Conservation (phyloP, 2,329 filamentous ascomycete species). For the Cryoendolithus antarcticus region DNA sequence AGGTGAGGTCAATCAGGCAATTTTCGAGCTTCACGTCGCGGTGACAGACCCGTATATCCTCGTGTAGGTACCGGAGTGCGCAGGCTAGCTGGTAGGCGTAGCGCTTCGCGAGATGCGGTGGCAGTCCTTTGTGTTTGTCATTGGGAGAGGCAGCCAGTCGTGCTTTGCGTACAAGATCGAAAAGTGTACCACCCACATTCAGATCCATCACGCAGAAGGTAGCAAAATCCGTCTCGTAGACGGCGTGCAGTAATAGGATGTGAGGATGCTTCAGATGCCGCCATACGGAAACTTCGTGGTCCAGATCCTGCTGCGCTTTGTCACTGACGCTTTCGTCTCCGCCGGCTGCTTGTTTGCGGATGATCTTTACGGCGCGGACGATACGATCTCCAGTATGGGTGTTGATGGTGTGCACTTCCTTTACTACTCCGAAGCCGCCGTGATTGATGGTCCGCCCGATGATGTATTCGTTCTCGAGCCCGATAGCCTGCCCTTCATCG, state of each 20-base stretch:
- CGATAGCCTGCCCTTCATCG: slow-evolving; percentile 55
- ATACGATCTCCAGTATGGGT: slow-evolving; percentile 33
- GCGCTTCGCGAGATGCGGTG: slow-evolving; percentile 40
- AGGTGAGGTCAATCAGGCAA: slow-evolving; percentile 47
- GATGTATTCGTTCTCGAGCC: slow-evolving; percentile 48
- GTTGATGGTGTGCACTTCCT: slow-evolving; percentile 53
- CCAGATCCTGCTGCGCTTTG: slow-evolving; percentile 52
- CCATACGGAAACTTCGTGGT: slow-evolving; percentile 58
- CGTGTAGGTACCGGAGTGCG: slow-evolving; percentile 53
- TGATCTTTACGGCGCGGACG: slow-evolving; percentile 55
- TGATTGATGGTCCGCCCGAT: slow-evolving; percentile 54
- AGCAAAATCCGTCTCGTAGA: slow-evolving; percentile 54
- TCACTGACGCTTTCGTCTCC: slow-evolving; percentile 51
- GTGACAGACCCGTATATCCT: slow-evolving; percentile 54
- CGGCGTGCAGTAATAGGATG: slow-evolving; percentile 49
- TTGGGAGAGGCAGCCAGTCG: slow-evolving; percentile 24
- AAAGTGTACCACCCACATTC: slow-evolving; percentile 51
- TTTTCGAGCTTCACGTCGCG: slow-evolving; percentile 60
- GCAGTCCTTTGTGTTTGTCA: slow-evolving; percentile 29
- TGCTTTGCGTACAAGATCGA: slow-evolving; percentile 47
- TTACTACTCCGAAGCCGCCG: slow-evolving; percentile 55
- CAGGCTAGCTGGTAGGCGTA: slow-evolving; percentile 53
- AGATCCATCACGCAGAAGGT: slow-evolving; percentile 57
- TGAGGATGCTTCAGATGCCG: slow-evolving; percentile 51
- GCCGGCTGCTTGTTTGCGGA: slow-evolving; percentile 46